Base-by-base conservation (phyloP, 768 basidiomycete genomes). In the Infundibulicybe gibba region DNA sequence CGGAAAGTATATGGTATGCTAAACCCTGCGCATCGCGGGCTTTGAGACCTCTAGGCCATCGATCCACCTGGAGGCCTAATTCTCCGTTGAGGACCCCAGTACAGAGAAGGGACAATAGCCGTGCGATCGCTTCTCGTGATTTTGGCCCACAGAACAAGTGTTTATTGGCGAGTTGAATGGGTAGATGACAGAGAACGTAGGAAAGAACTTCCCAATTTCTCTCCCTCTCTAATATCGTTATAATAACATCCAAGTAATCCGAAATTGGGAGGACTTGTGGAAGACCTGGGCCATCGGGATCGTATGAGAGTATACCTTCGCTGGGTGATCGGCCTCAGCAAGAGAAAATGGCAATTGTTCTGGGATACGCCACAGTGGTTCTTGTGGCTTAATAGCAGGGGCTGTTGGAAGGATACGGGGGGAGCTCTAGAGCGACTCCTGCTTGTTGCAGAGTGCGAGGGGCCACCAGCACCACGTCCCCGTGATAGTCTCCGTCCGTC, bases 71-170 rank as follows among this genome's bases (percentile, higher is more conserved):
- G 15, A 73, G 65, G 0, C 73, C 85, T 12, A 93, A 68, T 9
- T 75, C 72, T 6, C 77, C 81, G 11, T 69, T 74, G 15, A 79
- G 65, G 25, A 94, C 76, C 1, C 79, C 79, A 1, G 75, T 69
- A 66, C 90, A 90, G 11, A 98, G 66, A 20, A 74, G 61, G n/a
- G 72, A 71, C 33, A 92, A 66, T 31, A 97, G 66, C 41, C 69
- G 73, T 5, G 80, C 70, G 16, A 94, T 76, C 9, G 79, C 76
- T 12, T 60, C 65, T n/a, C 83, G 72, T 21, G 87, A 83, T 43
- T 81, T 81, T 0, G 90, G 90, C 1, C 97, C 97, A 59, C 94
- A 97, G 64, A 97, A 94, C 44, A 97, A 75, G 57, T 98, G 93
- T 63, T 97, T 98, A 76, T 98, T 98, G 48, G 89, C 74, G 9